These are phyloP conservation scores for Leccinum disarticulatum DNA, from an alignment of 768 basidiomycete genomes.

Conservation along the genomic window DNA sequence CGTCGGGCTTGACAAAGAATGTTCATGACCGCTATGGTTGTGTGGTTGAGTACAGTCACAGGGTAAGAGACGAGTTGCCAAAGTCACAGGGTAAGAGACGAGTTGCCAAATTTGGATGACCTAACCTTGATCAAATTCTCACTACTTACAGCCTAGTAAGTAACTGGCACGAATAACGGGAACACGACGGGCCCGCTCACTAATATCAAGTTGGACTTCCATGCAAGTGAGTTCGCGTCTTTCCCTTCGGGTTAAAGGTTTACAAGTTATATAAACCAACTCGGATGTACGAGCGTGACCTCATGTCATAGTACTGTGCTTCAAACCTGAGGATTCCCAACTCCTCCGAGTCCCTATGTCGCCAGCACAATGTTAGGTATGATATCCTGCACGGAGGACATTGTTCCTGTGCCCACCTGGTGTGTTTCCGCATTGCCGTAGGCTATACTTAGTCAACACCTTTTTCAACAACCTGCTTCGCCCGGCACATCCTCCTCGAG, in stretches of 20 bases:
- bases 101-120: slow-evolving; percentile 16
- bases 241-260: too few species aligned
- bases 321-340: background rate
- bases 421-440: background rate
- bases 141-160: background rate
- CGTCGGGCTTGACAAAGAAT: slow-evolving; percentile 19
- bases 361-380: background rate
- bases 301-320: too few species aligned
- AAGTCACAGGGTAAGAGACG: slow-evolving; percentile 1
- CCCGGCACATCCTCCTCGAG: background rate
- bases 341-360: background rate
- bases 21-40: slow-evolving; percentile 19
- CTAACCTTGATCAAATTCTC: slow-evolving; percentile 1
- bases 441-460: background rate
- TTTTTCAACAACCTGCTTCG: background rate
- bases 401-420: background rate
- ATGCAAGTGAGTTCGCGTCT: too few species aligned
- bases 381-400: background rate
- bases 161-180: slow-evolving; percentile 4
- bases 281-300: background rate
- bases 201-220: background rate
- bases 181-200: too few species aligned
- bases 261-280: background rate
- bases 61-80: slow-evolving; percentile 9
- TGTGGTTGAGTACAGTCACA: background rate